These are phyloP conservation scores for Purshia tridentata DNA, from an alignment of 306 rosid genomes.

Conservation along the genomic window DNA sequence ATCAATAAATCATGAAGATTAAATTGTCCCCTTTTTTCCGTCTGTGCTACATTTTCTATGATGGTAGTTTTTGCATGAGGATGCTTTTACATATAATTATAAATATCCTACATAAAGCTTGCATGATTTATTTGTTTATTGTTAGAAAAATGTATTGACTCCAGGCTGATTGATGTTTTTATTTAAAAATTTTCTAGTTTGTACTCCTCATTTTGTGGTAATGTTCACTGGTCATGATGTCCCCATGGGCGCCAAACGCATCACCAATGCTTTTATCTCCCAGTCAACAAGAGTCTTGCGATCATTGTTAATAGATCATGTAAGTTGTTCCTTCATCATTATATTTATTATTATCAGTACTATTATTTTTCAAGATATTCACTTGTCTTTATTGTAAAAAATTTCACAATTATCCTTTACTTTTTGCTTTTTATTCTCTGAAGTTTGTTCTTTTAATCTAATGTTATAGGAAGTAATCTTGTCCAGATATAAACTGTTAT, in stretches of 20 bases:
- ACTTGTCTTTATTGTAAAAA: neutral
- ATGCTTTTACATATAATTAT: constrained; percentile 8
- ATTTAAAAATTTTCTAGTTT: constrained; percentile 46
- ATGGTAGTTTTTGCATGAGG: constrained; percentile 9
- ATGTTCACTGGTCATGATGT: constrained; percentile 71
- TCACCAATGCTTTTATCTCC: constrained; percentile 69
- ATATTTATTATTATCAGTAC: neutral
- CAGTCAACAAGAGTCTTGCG: constrained; percentile 82
- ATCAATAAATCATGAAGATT: neutral
- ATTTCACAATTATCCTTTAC: neutral
- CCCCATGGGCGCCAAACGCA: constrained; percentile 44
- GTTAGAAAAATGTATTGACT: neutral
- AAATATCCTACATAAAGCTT: neutral
- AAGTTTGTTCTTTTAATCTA: neutral
- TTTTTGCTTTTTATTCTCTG: neutral
- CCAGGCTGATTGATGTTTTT: constrained; percentile 10
- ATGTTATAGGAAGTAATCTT: neutral
- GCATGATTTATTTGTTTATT: constrained; percentile 6
- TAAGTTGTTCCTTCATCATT: constrained; percentile 37
- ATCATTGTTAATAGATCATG: constrained; percentile 74
- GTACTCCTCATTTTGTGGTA: constrained; percentile 83
- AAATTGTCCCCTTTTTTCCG: neutral
- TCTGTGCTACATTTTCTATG: neutral
- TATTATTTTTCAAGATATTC: neutral
- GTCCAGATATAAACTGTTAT: neutral